phyloP scores from a whole-genome alignment of 2,329 filamentous ascomycete genomes.

The Xylariales sp. region DNA sequence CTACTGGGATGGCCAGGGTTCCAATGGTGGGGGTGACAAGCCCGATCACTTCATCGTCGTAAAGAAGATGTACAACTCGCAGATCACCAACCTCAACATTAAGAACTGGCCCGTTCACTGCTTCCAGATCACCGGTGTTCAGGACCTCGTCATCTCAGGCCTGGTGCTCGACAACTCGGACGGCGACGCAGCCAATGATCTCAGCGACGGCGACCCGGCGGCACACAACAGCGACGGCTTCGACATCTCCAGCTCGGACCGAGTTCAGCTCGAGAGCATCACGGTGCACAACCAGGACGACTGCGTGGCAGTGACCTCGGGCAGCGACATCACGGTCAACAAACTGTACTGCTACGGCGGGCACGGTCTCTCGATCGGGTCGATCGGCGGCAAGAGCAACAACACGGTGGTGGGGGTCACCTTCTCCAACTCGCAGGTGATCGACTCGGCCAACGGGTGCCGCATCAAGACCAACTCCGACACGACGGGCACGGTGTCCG shows the following conservation, averaged over 20 bases:
- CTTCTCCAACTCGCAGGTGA: slow-evolving; percentile 37
- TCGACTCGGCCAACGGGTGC: slow-evolving; percentile 45
- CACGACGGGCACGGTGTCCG: slow-evolving; percentile 40
- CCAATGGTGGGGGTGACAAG: slow-evolving; percentile 3
- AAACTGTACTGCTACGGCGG: slow-evolving; percentile 39
- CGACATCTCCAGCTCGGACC: slow-evolving; percentile 40
- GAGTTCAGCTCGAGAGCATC: slow-evolving; percentile 45
- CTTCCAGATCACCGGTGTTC: slow-evolving; percentile 2
- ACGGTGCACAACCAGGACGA: slow-evolving; percentile 56
- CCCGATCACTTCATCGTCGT: slow-evolving; percentile 28
- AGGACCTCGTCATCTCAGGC: slow-evolving; percentile 1
- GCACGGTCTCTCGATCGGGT: slow-evolving; percentile 48
- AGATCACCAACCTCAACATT: slow-evolving; percentile 24
- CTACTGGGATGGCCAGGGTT: slow-evolving; percentile 6
- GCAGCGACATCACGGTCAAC: slow-evolving; percentile 36
- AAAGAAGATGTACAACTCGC: slow-evolving; percentile 38
- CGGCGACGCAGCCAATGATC: slow-evolving; percentile 6
- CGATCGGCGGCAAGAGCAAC: slow-evolving; percentile 43
- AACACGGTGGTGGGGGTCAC: slow-evolving; percentile 43
- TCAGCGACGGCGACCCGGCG: slow-evolving; percentile 16
- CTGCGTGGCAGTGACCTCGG: slow-evolving; percentile 55
- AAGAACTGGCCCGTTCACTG: slow-evolving; percentile 18
- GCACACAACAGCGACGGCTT: slow-evolving; percentile 53
- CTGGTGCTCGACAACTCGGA: slow-evolving; percentile 15
- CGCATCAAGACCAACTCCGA: slow-evolving; percentile 48